Percentiles rank a stretch among this genome's conserved stretches.
These are phyloP conservation scores for Pezicula carpinea DNA, from an alignment of 2,329 filamentous ascomycete species.

Conservation along the genomic window DNA sequence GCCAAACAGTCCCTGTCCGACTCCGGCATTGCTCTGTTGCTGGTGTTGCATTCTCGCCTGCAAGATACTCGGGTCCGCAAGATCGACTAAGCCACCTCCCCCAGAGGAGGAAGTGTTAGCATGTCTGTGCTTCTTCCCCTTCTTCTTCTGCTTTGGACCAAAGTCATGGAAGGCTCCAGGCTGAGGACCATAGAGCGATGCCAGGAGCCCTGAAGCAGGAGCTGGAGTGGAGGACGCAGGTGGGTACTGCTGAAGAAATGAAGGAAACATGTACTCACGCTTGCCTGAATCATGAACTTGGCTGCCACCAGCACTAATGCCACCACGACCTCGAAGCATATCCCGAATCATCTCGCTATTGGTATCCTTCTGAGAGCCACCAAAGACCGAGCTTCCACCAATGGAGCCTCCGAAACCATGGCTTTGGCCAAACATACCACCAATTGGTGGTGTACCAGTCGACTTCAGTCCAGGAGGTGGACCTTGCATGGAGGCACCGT, in stretches of 20 bases:
- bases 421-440: constrained; percentile 84
- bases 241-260: constrained; percentile 81
- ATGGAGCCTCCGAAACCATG: constrained; percentile 73
- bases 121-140: constrained; percentile 99
- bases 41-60: constrained; percentile 94
- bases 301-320: constrained; percentile 52
- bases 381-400: constrained; percentile 53
- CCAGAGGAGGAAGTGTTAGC: constrained; percentile 99
- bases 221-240: constrained; percentile 77
- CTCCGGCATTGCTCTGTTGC: constrained; percentile 74
- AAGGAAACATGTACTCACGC: constrained; percentile 98
- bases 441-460: constrained; percentile 84
- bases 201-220: constrained; percentile 86
- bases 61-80: constrained; percentile 99
- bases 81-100: constrained; percentile 99
- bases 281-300: constrained; percentile 83
- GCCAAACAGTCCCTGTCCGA: constrained; percentile 85
- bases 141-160: constrained; percentile 98
- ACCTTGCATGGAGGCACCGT: constrained; percentile 79
- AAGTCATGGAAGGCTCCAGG: constrained; percentile 85
- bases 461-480: constrained; percentile 95
- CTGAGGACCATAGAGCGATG: constrained; percentile 85
- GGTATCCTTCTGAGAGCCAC: constrained; percentile 64
- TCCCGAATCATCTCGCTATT: constrained; percentile 76
- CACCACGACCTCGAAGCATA: constrained; percentile 66